These are phyloP conservation scores for Paramecium bursaria DNA, from an alignment of 73 alveolate genomes.

Conservation along the genomic window DNA sequence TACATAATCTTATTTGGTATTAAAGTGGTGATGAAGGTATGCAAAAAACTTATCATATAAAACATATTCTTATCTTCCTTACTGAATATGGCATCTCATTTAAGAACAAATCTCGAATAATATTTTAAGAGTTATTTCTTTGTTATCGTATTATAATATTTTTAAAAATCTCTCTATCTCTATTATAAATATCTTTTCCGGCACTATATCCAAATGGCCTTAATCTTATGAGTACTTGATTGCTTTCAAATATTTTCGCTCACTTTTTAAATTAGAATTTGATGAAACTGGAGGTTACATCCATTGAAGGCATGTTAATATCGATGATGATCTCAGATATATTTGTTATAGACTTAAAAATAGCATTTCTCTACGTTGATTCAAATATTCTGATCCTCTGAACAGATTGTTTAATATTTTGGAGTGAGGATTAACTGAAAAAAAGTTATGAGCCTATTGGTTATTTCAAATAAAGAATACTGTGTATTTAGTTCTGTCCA, in stretches of 20 bases:
- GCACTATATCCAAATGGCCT: constrained; percentile 21
- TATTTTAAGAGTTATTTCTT: constrained; percentile 48
- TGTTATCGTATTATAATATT: constrained; percentile 6
- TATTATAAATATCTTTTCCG: constrained; percentile 34
- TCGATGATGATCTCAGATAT: background rate
- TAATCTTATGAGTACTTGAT: background rate
- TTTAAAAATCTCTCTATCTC: constrained; percentile 48
- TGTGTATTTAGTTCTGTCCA: constrained; percentile 30
- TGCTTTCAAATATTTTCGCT: constrained; percentile 21
- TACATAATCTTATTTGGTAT: background rate
- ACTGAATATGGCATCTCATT: constrained; percentile 5
- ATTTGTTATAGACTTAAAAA: constrained; percentile 27
- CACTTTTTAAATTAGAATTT: constrained; percentile 24
- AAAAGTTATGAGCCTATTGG: constrained; percentile 25
- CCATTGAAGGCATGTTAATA: constrained; percentile 41
- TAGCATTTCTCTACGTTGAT: constrained; percentile 38
- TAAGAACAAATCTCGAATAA: background rate
- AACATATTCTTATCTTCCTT: constrained; percentile 18
- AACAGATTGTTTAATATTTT: background rate
- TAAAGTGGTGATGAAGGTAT: constrained; percentile 21
- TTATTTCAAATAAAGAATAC: background rate
- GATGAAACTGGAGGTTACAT: constrained; percentile 54
- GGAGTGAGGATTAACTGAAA: constrained; percentile 38
- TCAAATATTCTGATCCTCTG: background rate
- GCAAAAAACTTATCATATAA: constrained; percentile 57